phyloP scores from a whole-genome alignment of 2,329 filamentous ascomycete species.

The Cucurbitaria berberidis region DNA sequence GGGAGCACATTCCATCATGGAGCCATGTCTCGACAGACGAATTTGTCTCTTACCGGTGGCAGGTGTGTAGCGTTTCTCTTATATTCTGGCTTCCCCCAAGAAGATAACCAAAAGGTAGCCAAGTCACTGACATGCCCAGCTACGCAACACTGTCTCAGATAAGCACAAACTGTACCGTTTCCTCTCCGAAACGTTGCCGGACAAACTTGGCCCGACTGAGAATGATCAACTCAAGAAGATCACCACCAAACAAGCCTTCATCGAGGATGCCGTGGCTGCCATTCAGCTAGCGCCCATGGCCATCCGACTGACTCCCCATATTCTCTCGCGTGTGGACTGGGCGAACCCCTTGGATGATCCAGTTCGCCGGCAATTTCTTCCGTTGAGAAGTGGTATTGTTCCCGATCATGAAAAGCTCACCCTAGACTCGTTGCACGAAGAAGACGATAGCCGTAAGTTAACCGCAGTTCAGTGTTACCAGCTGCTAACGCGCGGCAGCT shows the following conservation, averaged over 20 bases:
- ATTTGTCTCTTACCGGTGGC: constrained; percentile 63
- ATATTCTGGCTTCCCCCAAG: neutral
- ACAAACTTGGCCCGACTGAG: constrained; percentile 51
- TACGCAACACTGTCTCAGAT: constrained; percentile 58
- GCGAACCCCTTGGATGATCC: constrained; percentile 64
- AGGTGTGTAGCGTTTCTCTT: constrained; percentile 51
- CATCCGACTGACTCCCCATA: constrained; percentile 65
- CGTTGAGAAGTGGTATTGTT: constrained; percentile 59
- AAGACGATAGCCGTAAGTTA: constrained; percentile 55
- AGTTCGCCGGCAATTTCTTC: constrained; percentile 66
- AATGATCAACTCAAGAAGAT: constrained; percentile 45
- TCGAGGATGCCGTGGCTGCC: constrained; percentile 61
- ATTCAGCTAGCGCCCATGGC: constrained; percentile 65
- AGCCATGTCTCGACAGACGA: constrained; percentile 54
- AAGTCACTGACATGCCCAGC: constrained; percentile 40
- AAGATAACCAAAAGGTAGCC: neutral
- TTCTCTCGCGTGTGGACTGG: constrained; percentile 67
- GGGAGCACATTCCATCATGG: constrained; percentile 60
- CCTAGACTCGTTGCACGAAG: constrained; percentile 66
- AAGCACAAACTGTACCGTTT: constrained; percentile 57
- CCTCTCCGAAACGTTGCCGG: constrained; percentile 58
- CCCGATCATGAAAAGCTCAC: constrained; percentile 62
- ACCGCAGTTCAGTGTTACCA: neutral
- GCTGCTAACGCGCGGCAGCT: constrained; percentile 30
- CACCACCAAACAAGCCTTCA: constrained; percentile 60